Evolutionary conservation across 2,329 filamentous ascomycete species (phyloP), one percentile per base, ranked within the genome.

Genomic region (Penicillium sp.): DNA sequence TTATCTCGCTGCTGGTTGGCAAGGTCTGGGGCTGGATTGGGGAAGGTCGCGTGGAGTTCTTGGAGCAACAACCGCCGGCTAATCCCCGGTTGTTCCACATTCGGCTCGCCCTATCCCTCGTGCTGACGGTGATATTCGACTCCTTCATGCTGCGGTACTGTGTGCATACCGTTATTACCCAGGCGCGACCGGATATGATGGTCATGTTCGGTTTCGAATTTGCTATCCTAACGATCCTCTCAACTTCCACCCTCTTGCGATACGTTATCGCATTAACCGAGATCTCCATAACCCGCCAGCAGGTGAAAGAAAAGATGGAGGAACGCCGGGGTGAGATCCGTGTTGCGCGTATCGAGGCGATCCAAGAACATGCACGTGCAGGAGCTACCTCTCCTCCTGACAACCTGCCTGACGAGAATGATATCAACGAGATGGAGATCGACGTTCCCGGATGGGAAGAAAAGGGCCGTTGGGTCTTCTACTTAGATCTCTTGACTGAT

Each of bases 161-260:
- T 55, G 81, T 96, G 57, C 84, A 86, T 27, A 90, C 88, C 0
- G 92, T 97, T 30, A 85, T 97, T 46, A 86, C 89, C 54, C 87
- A 95, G 69, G 90, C 93, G 2, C 83, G 89, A n/a, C 91, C 93
- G 0, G 94, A 95, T 55, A 97, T 99, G 89, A 99, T 97, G 91
- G 91, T 99, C 59, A 97, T 99, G 91, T 99, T 99, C 68, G 85
- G 95, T 6, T 99, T 99, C 65, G 94, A 99, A 72, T 97, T 97
- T 69, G 92, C 93, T 35, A 86, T 99, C 40, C 77, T 97, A 56
- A 81, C 85, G 2, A 87, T 95, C 9, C 87, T 86, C 47, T 96
- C 93, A 0, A 79, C 85, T 48, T 91, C 93, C 44, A 96, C 91
- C 0, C 81, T 84, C 2, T 79, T 85, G 51, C 86, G 92, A 56